A percentile compares a stretch with the other conserved stretches of the same genome.
phyloP scores from a whole-genome alignment of 805 yeast genomes.

The Lipomyces sp. region DNA sequence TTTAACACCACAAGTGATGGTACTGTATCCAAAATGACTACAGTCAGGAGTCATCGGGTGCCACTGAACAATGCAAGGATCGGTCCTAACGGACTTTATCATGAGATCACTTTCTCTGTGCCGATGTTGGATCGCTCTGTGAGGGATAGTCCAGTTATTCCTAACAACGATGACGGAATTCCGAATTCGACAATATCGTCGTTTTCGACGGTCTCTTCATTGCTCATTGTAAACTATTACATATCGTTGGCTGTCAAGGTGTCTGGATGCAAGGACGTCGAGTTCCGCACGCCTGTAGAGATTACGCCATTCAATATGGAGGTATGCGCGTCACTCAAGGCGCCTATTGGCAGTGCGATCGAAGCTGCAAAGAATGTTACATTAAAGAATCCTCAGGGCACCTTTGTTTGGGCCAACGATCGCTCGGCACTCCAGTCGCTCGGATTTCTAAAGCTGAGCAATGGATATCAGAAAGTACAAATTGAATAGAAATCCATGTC shows the following conservation, averaged over 20 bases:
- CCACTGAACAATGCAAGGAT: slow-evolving; percentile 42
- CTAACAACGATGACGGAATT: slow-evolving; percentile 46
- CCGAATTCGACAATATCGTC: slow-evolving; percentile 46
- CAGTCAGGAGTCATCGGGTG: slow-evolving; percentile 42
- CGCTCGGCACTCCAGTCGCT: not conserved
- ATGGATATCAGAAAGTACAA: not conserved
- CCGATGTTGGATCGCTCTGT: slow-evolving; percentile 41
- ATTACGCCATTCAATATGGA: slow-evolving; percentile 48
- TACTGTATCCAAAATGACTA: slow-evolving; percentile 43
- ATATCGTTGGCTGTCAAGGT: slow-evolving; percentile 46
- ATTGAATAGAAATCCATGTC: not conserved
- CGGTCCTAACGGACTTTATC: slow-evolving; percentile 36
- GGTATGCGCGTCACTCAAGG: slow-evolving; percentile 38
- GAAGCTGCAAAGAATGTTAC: slow-evolving; percentile 10
- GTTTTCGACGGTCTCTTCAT: slow-evolving; percentile 46
- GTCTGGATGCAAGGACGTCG: slow-evolving; percentile 48
- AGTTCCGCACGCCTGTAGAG: slow-evolving; percentile 44
- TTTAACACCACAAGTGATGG: slow-evolving; percentile 44
- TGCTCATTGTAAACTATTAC: slow-evolving; percentile 45
- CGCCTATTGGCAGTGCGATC: slow-evolving; percentile 10
- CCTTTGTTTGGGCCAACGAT: slow-evolving; percentile 10
- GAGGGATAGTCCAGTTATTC: slow-evolving; percentile 39
- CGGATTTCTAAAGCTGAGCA: not conserved
- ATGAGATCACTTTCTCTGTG: slow-evolving; percentile 42
- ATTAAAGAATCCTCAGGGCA: slow-evolving; percentile 10